Percentiles rank a stretch among this genome's conserved stretches.
Conservation (phyloP, 495 filamentous ascomycete genomes). For the Recurvomyces mirabilis region DNA sequence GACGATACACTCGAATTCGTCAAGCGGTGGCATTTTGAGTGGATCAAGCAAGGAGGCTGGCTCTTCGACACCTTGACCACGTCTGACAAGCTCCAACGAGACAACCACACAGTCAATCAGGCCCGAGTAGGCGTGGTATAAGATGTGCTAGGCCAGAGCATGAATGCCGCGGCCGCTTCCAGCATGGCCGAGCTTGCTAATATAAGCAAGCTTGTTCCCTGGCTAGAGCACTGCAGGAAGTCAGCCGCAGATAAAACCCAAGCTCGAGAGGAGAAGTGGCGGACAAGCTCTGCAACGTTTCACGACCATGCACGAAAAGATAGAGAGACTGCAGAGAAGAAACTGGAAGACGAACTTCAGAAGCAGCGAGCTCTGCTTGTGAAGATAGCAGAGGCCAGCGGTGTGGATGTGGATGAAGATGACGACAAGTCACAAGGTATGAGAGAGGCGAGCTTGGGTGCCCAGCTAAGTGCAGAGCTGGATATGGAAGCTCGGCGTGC, state of each 20-base stretch:
- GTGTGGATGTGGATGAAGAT: neutral
- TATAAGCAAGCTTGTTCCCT: constrained; percentile 26
- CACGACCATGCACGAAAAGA: constrained; percentile 24
- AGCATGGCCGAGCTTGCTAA: constrained; percentile 17
- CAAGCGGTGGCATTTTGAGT: constrained; percentile 23
- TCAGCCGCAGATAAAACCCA: constrained; percentile 21
- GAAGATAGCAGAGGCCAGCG: constrained; percentile 2
- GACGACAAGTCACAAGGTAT: neutral
- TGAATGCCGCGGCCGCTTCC: constrained; percentile 8
- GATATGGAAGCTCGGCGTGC: constrained; percentile 9
- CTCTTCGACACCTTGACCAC: constrained; percentile 15
- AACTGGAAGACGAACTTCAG: constrained; percentile 20
- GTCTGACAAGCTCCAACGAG: neutral
- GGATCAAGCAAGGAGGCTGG: constrained; percentile 25
- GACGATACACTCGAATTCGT: constrained; percentile 1
- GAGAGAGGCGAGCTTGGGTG: constrained; percentile 9
- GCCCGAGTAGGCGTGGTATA: constrained; percentile 1
- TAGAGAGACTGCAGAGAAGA: constrained; percentile 24
- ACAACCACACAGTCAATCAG: neutral
- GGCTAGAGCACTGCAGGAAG: constrained; percentile 29
- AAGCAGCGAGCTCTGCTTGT: constrained; percentile 15
- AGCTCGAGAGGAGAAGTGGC: constrained; percentile 29
- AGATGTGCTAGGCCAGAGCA: constrained; percentile 14
- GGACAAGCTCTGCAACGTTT: constrained; percentile 25
- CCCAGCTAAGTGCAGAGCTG: constrained; percentile 13